Evolutionary conservation across 352 stramenopile genomes (phyloP), one percentile per base, ranked within the genome.

Genomic region (Globisporangium spinosum): DNA sequence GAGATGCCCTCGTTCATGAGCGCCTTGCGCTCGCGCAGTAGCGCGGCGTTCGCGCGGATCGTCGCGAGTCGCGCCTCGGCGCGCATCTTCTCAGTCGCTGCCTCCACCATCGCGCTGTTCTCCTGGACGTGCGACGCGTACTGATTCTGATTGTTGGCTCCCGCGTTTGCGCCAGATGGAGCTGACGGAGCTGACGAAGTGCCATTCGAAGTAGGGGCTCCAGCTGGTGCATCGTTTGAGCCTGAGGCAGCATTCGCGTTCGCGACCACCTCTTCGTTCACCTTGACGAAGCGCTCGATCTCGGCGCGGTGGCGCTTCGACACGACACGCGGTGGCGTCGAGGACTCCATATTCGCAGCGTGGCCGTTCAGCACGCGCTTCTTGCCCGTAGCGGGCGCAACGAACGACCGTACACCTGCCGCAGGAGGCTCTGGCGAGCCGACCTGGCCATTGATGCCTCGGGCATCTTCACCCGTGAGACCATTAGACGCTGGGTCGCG

Each of bases 21-120:
- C 58, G 65, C 65, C 29, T 70, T 70, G 58, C 65, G 65, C 32
- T 70, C 65, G 47, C 65, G 65, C 58, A 70, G 22, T 10, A 70
- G 58, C 25, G 65, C 51, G 3, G 65, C 65, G 35, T 70, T 65
- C 12, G 65, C 65, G 25, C 65, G 65, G 65, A 70, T 70, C 34
- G 65, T 70, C 27, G 65, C 65, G 34, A 70, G 40, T 22, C 58
- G 38, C 23, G 65, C 65, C 51, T 70, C 65, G 2, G 65, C 65
- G 38, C 60, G 58, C 22, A 70, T 25, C 58, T 70, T 70, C 58
- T 65, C 34, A 13, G 65, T 65, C 20, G 65, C 58, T 2, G 65
- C 65, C 23, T 54, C 58, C n/a, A 70, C 40, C 65, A 70, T 60
- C 47, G 51, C 65, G 32, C 38, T 66, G n/a, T 45, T 70, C 35